Evolutionary conservation across 2,329 filamentous ascomycete species (phyloP).

Genomic region (Paecilomyces dactylethromorphus): DNA sequence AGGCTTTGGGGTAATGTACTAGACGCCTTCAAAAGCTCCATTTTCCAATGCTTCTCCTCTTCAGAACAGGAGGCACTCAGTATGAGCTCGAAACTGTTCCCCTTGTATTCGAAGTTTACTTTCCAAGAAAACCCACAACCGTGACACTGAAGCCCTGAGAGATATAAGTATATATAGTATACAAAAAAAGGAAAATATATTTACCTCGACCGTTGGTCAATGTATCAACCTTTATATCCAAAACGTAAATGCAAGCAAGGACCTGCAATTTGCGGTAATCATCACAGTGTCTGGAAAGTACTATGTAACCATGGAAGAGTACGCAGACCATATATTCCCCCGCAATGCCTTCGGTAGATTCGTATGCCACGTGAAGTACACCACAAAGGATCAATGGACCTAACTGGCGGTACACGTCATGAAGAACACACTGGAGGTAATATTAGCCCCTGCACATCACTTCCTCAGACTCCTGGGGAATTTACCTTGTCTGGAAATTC

Average conservation of each 20-base stretch:
- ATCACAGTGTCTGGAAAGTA: constrained; percentile 64
- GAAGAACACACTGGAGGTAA: constrained; percentile 31
- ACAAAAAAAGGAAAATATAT: background rate
- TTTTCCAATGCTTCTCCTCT: constrained; percentile 77
- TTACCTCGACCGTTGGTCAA: constrained; percentile 27
- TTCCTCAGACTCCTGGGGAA: constrained; percentile 1
- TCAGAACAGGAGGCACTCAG: constrained; percentile 76
- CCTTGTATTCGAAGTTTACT: constrained; percentile 69
- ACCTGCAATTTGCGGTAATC: constrained; percentile 64
- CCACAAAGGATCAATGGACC: constrained; percentile 79
- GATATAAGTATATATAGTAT: constrained; percentile 4
- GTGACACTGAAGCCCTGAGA: constrained; percentile 74
- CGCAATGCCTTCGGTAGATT: constrained; percentile 58
- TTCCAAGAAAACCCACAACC: constrained; percentile 90
- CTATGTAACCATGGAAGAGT: constrained; percentile 72
- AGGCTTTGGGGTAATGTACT: constrained; percentile 45
- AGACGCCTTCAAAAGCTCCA: constrained; percentile 53
- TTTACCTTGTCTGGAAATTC: constrained; percentile 65
- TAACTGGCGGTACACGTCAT: constrained; percentile 65
- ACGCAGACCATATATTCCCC: constrained; percentile 81
- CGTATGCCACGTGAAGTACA: constrained; percentile 75
- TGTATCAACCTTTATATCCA: constrained; percentile 30
- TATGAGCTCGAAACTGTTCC: constrained; percentile 75
- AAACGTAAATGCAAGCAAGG: constrained; percentile 64
- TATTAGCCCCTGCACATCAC: constrained; percentile 16